Base-by-base conservation (phyloP, 2,329 filamentous ascomycete genomes). In the Aspergillus flavus region DNA sequence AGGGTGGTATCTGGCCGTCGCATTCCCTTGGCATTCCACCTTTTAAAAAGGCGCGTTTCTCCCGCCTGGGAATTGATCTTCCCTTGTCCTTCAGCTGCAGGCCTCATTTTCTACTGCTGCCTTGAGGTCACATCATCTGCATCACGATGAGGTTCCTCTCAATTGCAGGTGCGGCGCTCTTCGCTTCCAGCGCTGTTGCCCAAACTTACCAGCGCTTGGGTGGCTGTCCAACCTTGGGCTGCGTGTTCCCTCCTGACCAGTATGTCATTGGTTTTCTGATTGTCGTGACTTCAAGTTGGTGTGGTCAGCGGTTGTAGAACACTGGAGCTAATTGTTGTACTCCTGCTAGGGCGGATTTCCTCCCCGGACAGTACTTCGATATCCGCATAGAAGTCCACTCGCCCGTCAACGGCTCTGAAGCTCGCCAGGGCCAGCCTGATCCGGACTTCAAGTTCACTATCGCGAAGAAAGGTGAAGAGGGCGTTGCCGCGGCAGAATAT, bases 341-440 rank as follows among this genome's bases (percentile, higher is more conserved):
- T 39, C 34, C 11, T n/a, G 11, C 32, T 64, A 85, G 84, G 80
- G 88, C 90, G 67, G 92, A 95, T 72, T 95, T 95, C 80, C 85
- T 96, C 1, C 89, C 92, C 6, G 92, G 92, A 14, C 92, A 95
- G 79, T 89, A 87, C 76, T 95, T 95, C 73, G 92, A 95, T 75
- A 89, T 96, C 66, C 89, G 92, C 64, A 85, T 94, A 64, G 92
- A 95, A 76, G 87, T 95, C 34, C 91, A 94, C 74, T 91, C 91
- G 11, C 91, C 91, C 6, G 83, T 89, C 73, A 95, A 95, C 77
- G 92, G 92, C 68, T 91, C 90, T 43, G 91, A 95, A 78, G 89
- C 89, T n/a, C 91, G 87, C 65, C 86, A 88, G 68, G 89, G 91
- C 69, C 79, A 86, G 62, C 87, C 87, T 63, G 83, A 86, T 68